Evolutionary conservation across 2,329 filamentous ascomycete species (phyloP), one percentile per base, ranked within the genome.

Genomic region (Albifimbria verrucaria): DNA sequence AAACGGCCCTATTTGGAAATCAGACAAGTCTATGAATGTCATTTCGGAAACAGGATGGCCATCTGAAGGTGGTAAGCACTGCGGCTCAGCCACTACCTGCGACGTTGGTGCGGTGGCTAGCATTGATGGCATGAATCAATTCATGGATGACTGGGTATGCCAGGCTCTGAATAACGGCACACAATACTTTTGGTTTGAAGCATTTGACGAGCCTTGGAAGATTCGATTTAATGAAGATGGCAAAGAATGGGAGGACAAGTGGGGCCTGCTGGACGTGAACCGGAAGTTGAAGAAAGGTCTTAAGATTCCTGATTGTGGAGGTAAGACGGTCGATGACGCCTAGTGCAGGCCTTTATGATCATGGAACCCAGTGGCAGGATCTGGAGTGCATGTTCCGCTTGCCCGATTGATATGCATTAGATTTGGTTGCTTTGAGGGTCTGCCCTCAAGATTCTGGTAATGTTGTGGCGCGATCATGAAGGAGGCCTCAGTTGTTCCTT

Each of bases 181-280:
- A 2, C 86, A 95, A 60, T 97, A 96, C 69, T 97, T 97, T 67
- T 97, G 93, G 93, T 97, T 97, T 68, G 90, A 92, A 67, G 91
- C 92, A 10, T 97, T 97, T 68, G 93, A 97, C 67, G 93, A 97
- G 77, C 92, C 92, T 2, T 97, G 93, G 93, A 97, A 97, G 75
- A 77, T 88, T 52, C 65, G 71, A 18, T 96, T 86, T 73, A 88
- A 97, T 68, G 77, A 76, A 5, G 71, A 72, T 53, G 75, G 78
- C 41, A 78, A 93, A 74, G 79, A 89, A 50, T 97, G 92, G 92
- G 93, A 97, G 75, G 90, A 96, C 68, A 89, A 96, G 68, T 97
- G 93, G 93, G 93, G 94, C 10, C 74, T 97, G 15, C 86, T 97
- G 84, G 90, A 95, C 62, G 81, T 90, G 3, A 80, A 91, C 64